phyloP scores from a whole-genome alignment of 768 basidiomycete genomes.

The Tubosaeta sp. region DNA sequence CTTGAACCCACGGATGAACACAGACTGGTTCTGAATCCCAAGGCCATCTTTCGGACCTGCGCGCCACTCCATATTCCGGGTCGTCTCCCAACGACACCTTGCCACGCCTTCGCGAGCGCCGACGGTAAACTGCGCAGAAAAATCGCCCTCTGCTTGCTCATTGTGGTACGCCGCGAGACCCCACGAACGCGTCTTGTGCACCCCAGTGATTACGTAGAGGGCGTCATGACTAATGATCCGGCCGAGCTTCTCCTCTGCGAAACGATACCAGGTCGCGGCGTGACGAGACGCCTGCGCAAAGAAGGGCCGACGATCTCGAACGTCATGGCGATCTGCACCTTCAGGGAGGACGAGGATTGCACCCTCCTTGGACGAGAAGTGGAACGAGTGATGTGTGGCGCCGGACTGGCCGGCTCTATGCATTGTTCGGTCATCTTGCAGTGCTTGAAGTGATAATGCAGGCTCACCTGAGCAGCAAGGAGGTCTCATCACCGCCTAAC shows the following conservation, averaged over 20 bases:
- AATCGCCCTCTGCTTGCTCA: neutral
- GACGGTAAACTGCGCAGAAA: conserved; percentile 15
- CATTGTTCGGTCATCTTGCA: neutral
- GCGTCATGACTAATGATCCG: conserved; percentile 28
- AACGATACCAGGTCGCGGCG: conserved; percentile 30
- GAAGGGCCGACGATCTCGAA: conserved; percentile 24
- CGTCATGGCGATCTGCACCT: conserved; percentile 26
- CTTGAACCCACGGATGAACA: conserved; percentile 32
- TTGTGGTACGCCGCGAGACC: conserved; percentile 23
- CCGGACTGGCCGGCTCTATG: conserved; percentile 5
- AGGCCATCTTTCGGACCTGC: conserved; percentile 10
- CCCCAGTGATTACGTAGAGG: conserved; percentile 32
- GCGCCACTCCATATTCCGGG: conserved; percentile 18
- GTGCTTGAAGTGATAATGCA: neutral
- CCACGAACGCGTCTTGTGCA: conserved; percentile 28
- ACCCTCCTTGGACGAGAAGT: conserved; percentile 23
- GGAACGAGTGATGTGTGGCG: conserved; percentile 8
- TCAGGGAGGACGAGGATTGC: conserved; percentile 33
- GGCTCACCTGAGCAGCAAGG: neutral
- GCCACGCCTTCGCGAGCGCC: conserved; percentile 3
- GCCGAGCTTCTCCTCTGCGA: conserved; percentile 24
- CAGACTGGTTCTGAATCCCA: conserved; percentile 21
- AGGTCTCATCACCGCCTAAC: neutral
- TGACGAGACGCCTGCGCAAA: conserved; percentile 23
- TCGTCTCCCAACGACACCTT: conserved; percentile 15